Conservation (phyloP, 2,329 filamentous ascomycete species). For the Zymoseptoria crescenta region DNA sequence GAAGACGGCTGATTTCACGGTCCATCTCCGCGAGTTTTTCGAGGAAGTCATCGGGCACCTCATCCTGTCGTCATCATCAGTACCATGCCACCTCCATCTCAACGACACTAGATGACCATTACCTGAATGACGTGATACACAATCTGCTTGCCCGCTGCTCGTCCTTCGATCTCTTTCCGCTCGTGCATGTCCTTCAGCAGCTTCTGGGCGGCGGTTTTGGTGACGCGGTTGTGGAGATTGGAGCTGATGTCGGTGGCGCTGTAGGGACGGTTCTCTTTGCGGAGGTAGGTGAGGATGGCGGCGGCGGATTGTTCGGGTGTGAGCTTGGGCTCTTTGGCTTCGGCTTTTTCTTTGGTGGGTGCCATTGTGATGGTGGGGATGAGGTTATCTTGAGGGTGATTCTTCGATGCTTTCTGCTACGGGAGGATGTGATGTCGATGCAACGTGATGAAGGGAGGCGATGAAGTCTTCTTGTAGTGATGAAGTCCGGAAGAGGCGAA, state of each 20-base stretch:
- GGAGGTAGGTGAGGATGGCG: slow-evolving; percentile 26
- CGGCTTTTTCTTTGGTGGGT: slow-evolving; percentile 25
- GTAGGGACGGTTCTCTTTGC: slow-evolving; percentile 28
- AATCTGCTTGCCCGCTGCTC: slow-evolving; percentile 51
- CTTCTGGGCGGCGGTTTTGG: slow-evolving; percentile 49
- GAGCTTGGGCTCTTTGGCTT: slow-evolving; percentile 23
- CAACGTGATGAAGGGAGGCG: neutral
- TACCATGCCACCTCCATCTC: too few species aligned
- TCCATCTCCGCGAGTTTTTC: slow-evolving; percentile 45
- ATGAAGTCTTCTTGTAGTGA: neutral
- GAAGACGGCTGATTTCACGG: slow-evolving; percentile 40
- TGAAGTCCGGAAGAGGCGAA: neutral
- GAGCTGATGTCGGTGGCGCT: slow-evolving; percentile 30
- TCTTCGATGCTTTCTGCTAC: neutral
- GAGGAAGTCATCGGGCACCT: slow-evolving; percentile 40
- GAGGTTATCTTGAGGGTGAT: neutral
- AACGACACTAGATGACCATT: neutral
- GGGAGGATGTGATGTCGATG: neutral
- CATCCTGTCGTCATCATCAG: slow-evolving; percentile 34
- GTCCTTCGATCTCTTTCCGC: slow-evolving; percentile 50
- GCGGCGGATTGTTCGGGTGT: slow-evolving; percentile 24
- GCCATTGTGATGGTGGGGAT: slow-evolving; percentile 21
- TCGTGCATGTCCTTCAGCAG: slow-evolving; percentile 56
- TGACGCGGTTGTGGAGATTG: slow-evolving; percentile 30
- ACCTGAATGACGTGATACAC: slow-evolving; percentile 52